Evolutionary conservation across 768 basidiomycete species (phyloP).

Genomic region (Mycena leptocephala): DNA sequence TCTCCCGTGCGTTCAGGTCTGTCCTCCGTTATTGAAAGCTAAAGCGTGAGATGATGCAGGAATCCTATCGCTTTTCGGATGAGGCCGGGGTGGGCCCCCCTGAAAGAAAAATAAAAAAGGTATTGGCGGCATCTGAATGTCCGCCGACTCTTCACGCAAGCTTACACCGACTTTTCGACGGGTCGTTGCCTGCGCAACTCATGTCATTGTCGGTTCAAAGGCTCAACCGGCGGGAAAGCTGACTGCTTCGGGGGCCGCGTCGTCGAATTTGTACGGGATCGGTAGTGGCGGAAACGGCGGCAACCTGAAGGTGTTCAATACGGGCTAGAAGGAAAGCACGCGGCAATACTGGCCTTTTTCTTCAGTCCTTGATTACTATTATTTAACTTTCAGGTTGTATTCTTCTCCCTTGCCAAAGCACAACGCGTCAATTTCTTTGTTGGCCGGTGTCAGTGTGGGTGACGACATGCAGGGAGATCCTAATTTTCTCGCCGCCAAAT

Average conservation of each 20-base stretch:
- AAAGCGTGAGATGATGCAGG: too few species aligned
- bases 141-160: conserved; percentile 69
- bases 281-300: conserved; percentile 67
- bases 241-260: conserved; percentile 53
- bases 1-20: too few species aligned
- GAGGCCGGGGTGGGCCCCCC: too few species aligned
- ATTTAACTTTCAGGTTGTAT: conserved; percentile 66
- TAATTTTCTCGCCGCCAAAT: conserved; percentile 61
- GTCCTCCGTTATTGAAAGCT: too few species aligned
- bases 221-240: conserved; percentile 64
- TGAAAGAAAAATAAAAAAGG: too few species aligned
- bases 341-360: conserved; percentile 23
- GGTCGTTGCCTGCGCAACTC: conserved; percentile 6
- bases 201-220: conserved; percentile 44
- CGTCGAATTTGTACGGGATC: conserved; percentile 68
- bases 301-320: conserved; percentile 69
- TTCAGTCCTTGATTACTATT: conserved; percentile 26
- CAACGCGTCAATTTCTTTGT: conserved; percentile 77
- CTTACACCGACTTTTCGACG: conserved; percentile 28
- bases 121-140: too few species aligned
- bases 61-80: too few species aligned
- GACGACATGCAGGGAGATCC: conserved; percentile 66
- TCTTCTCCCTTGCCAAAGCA: conserved; percentile 66
- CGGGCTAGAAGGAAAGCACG: conserved; percentile 78
- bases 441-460: conserved; percentile 56